Percentiles rank a stretch among this genome's conserved stretches.
Evolutionary conservation across 768 basidiomycete genomes (phyloP).

Genomic region (Panaeolus cyanescens): DNA sequence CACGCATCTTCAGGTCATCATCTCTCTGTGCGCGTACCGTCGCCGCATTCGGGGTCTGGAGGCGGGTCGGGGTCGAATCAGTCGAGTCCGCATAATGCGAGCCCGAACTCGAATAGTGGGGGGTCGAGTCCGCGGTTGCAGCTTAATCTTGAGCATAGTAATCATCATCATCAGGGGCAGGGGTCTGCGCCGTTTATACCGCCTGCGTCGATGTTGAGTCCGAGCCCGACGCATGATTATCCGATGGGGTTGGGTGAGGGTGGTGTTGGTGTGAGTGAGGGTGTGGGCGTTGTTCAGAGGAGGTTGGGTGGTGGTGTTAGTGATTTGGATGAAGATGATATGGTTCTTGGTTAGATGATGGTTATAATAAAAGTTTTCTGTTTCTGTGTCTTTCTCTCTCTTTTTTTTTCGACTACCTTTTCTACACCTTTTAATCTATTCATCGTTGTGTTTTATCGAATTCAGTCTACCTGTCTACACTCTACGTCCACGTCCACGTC

Average conservation of each 20-base stretch:
- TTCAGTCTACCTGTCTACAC: too few species aligned
- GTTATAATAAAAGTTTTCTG: too few species aligned
- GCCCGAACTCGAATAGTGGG: too few species aligned
- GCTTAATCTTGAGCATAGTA: too few species aligned
- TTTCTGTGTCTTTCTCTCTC: background rate
- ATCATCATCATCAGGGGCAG: background rate
- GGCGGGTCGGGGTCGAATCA: too few species aligned
- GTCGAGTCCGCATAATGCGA: background rate
- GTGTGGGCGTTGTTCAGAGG: background rate
- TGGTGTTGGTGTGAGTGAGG: background rate
- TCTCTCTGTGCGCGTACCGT: background rate
- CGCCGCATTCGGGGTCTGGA: background rate
- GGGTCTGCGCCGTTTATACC: background rate
- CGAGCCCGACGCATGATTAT: background rate
- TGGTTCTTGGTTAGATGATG: slow-evolving; percentile 5
- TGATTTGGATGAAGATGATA: slow-evolving; percentile 4
- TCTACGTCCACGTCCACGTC: background rate
- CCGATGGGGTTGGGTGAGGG: background rate
- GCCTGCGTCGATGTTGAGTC: background rate
- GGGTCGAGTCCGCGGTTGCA: too few species aligned
- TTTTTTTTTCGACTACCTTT: background rate
- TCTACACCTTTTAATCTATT: slow-evolving; percentile 1
- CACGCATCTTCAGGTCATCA: background rate
- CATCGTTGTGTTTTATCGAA: background rate
- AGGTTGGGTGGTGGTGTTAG: background rate